phyloP scores from a whole-genome alignment of 129 eudicot genomes.

The Daucus carota region DH1_v3.0 NC_030382.2:47682501-47683000 shows the following conservation, averaged over 20 bases:
- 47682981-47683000: not conserved
- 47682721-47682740: not conserved
- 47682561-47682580: not conserved
- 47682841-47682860: not conserved
- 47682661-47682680: not conserved
- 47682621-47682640: not conserved
- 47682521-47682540: conserved; percentile 44
- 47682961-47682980: not conserved
- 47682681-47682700: not conserved
- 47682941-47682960: not conserved
- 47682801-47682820: not conserved
- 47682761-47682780: not conserved
- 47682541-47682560: not conserved
- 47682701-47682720: not conserved
- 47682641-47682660: not conserved
- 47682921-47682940: not conserved
- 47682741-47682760: not conserved
- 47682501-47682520: not conserved
- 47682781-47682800: not conserved
- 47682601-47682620: not conserved
- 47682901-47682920: not conserved
- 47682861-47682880: not conserved
- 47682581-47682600: not conserved
- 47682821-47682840: not conserved
- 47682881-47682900: not conserved